Evolutionary conservation across 345 rosid species (phyloP), one percentile per base, ranked within the genome.

Genomic region (Hibiscus tridactylites): DNA sequence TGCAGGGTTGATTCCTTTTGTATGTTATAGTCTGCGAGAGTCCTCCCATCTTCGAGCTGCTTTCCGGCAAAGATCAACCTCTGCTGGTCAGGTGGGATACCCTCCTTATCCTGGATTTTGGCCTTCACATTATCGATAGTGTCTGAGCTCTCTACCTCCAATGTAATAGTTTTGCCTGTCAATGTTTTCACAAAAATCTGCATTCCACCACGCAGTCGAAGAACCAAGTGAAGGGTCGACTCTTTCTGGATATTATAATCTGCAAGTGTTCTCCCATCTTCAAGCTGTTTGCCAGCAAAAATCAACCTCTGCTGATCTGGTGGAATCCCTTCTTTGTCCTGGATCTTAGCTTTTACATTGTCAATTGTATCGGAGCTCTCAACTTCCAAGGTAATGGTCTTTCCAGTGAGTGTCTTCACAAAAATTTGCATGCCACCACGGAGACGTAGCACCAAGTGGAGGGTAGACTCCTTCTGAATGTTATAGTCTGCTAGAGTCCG

Each of bases 221-320:
- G 37, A 9, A 67, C 71, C 13, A 67, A 15, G 39, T 67, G 71
- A 12, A 67, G 71, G 29, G 71, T 67, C 3, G 71, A 67, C 7
- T 67, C 71, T 16, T 67, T 67, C 33, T 67, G 71, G 58, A 67
- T 67, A 5, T 67, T 67, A 56, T 67, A 67, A 11, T 67, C 72
- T 3, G 63, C 73, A n/a, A 70, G 73, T 0, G 73, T 70, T 5
- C 62, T 11, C 2, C 63, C 73, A 56, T 70, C 73, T 16, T 54
- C 73, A 0, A 70, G 62, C 19, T 70, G 73, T 21, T 70, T 70
- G 0, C 62, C 73, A 1, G 62, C 47, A 19, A 70, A 70, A 12
- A 56, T 70, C 1, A 70, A 15, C 61, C 62, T 53, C 61, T 70
- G 73, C 2, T 70, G 73, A 2, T 70, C 73, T 0, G 62, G 73